These are phyloP conservation scores for Acanthamoeba lugdunensis DNA, from an alignment of 208 protist genomes.

Conservation along the genomic window DNA sequence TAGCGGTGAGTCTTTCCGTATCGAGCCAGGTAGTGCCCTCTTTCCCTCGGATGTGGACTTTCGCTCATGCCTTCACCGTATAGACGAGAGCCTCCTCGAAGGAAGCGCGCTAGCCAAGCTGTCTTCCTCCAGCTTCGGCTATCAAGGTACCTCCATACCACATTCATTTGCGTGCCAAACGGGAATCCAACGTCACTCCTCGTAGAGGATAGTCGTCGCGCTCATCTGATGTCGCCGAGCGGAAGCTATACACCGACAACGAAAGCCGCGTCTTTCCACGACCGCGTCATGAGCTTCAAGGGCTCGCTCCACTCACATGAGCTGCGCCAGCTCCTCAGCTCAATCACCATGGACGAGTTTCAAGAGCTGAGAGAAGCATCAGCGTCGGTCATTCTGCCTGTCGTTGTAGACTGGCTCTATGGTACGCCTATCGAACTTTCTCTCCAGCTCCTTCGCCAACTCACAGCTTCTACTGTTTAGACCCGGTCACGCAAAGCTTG, in stretches of 20 bases:
- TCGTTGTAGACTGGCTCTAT: slow-evolving; percentile 11
- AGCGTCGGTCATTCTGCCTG: not conserved
- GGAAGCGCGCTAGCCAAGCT: too few relatives aligned
- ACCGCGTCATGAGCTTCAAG: not conserved
- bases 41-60: not conserved
- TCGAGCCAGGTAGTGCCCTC: not conserved
- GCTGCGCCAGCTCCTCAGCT: slow-evolving; percentile 8
- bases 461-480: not conserved
- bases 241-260: too few relatives aligned
- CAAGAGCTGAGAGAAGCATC: slow-evolving; percentile 14
- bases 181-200: not conserved
- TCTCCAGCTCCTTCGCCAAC: not conserved
- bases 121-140: too few relatives aligned
- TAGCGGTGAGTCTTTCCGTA: not conserved
- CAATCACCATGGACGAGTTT: slow-evolving; percentile 43
- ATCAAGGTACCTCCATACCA: too few relatives aligned
- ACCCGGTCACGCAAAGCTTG: not conserved
- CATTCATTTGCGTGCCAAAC: too few relatives aligned
- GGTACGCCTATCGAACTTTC: not conserved
- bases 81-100: not conserved
- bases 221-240: not conserved
- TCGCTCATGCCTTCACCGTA: not conserved
- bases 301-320: not conserved
- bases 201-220: not conserved
- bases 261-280: not conserved